Conservation (phyloP, 2,329 filamentous ascomycete genomes). For the Neonectria ditissima region DNA sequence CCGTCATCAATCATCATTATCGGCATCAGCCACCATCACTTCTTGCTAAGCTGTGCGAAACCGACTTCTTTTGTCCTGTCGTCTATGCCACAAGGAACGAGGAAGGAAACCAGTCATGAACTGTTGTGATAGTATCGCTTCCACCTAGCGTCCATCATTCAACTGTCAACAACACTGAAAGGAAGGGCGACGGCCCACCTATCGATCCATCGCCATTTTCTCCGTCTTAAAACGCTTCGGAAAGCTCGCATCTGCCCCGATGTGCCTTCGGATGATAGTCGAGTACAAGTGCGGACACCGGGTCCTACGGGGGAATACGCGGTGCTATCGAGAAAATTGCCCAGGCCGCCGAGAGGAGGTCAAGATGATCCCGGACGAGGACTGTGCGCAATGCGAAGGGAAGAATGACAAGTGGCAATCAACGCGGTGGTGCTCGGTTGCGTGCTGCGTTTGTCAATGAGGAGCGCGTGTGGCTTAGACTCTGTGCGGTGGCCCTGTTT, state of each 20-base stretch:
- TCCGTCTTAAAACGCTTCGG: not conserved
- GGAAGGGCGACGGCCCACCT: not conserved
- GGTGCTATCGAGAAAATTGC: conserved; percentile 51
- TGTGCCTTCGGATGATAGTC: conserved; percentile 51
- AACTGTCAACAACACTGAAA: conserved; percentile 4
- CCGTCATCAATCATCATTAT: not conserved
- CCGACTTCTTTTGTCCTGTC: not conserved
- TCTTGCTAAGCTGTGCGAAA: not conserved
- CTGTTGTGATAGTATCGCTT: conserved; percentile 1
- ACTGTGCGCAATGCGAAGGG: conserved; percentile 52
- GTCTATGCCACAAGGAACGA: conserved; percentile 6
- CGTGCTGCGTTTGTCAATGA: conserved; percentile 48
- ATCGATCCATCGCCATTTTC: not conserved
- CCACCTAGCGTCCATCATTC: conserved; percentile 9
- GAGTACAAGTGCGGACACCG: conserved; percentile 54
- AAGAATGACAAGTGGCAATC: conserved; percentile 45
- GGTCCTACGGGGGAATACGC: conserved; percentile 50
- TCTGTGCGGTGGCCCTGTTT: not conserved
- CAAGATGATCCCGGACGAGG: conserved; percentile 47
- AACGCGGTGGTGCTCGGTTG: conserved; percentile 53
- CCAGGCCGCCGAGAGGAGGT: conserved; percentile 48
- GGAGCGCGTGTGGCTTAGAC: conserved; percentile 1
- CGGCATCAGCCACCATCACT: too few relatives aligned
- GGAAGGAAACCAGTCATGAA: conserved; percentile 11
- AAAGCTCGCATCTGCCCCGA: conserved; percentile 26